Percentiles rank a stretch among this genome's conserved stretches.
Evolutionary conservation across 371 early-diverging fungal genomes (phyloP).

Genomic region (Zychaea mexicana): DNA sequence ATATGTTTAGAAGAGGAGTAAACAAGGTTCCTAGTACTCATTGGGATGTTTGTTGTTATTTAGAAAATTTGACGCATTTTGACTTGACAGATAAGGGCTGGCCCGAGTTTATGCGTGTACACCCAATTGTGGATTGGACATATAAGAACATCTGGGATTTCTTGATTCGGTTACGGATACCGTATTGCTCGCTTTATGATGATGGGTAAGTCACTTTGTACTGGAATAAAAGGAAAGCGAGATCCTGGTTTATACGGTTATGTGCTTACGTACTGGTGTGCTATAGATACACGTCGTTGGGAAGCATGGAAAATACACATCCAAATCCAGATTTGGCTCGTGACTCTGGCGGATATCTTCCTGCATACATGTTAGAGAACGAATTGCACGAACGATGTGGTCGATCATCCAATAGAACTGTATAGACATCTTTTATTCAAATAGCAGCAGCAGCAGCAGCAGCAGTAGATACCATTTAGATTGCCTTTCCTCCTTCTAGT

Average conservation of each 20-base stretch:
- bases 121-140: conserved; percentile 92
- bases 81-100: conserved; percentile 86
- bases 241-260: neutral
- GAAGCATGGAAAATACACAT: conserved; percentile 81
- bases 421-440: neutral
- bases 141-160: conserved; percentile 89
- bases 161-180: conserved; percentile 67
- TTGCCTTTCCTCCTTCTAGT: neutral
- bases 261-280: neutral
- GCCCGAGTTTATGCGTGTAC: conserved; percentile 92
- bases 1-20: neutral
- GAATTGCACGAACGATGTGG: conserved; percentile 79
- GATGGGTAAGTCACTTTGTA: conserved; percentile 63
- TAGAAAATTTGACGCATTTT: conserved; percentile 72
- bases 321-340: conserved; percentile 76
- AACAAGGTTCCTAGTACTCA: neutral
- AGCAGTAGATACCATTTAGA: conserved; percentile 16
- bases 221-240: neutral
- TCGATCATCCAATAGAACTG: conserved; percentile 40
- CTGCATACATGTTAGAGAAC: conserved; percentile 72
- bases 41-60: neutral
- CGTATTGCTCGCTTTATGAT: conserved; percentile 92
- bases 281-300: conserved; percentile 89
- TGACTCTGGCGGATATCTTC: conserved; percentile 58
- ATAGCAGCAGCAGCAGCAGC: too few species aligned